Base-by-base conservation (phyloP, 2,329 filamentous ascomycete genomes). In the Seiridium unicorne region DNA sequence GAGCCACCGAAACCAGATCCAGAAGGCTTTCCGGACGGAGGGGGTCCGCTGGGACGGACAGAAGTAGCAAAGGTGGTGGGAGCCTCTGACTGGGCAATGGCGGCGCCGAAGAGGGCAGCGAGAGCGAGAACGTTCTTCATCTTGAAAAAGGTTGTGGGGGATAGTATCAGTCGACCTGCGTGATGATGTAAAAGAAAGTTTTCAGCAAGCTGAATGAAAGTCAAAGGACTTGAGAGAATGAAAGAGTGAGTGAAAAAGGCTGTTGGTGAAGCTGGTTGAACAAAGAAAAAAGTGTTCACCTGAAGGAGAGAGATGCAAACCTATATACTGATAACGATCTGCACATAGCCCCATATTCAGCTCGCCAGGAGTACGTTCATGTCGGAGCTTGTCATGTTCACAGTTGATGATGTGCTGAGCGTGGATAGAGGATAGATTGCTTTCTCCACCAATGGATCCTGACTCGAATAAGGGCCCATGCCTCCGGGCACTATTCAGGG, bases 91-190 rank as follows among this genome's bases (percentile, higher is more conserved):
- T 51, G 34, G 10, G 60, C 60, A 31, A 49, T 40, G 13, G 48
- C 60, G 44, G 60, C 49, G 42, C 55, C 60, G 44, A 55, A 11
- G 44, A 61, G 55, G 32, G 57, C 31, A 34, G 60, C 18, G 55
- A 54, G n/a, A 44, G 51, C 55, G 46, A 61, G 36, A 48, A 40
- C n/a, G 60, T 61, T 58, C 60, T 61, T 61, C 60, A 61, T 61
- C 31, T 61, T 58, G 48, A 36, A n/a, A 44, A 18, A 36, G 26
- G 40, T 18, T 38, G 44, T 44, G 48, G 13, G 31, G n/a, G 26
- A 26, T 55, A 32, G 42, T 47, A 57, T 57, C 55, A 51, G 46
- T 58, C 55, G 55, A 47, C 57, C 57, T 54, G 57, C 57, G 57
- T 59, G 47, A 59, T 59, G 47, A 59, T 51, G 13, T 51, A n/a